phyloP scores from a whole-genome alignment of 2,329 filamentous ascomycete species.

The Fusarium xylarioides region DNA sequence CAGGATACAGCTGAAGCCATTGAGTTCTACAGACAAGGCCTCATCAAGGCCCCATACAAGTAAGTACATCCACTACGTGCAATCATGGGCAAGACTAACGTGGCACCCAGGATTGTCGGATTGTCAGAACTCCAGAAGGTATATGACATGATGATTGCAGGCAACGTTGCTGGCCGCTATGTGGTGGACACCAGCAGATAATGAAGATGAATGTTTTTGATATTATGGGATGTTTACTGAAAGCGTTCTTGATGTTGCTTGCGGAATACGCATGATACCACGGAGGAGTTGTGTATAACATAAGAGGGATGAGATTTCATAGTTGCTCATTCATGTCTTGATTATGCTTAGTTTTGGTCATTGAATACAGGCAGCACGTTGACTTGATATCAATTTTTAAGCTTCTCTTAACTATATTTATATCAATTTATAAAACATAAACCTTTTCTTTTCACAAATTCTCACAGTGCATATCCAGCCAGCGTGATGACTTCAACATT shows the following conservation, averaged over 20 bases:
- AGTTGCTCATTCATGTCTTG: background rate
- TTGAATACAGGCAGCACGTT: background rate
- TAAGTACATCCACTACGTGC: background rate
- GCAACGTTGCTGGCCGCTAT: constrained; percentile 75
- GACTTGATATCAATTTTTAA: no score
- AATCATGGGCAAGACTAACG: background rate
- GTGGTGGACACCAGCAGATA: constrained; percentile 76
- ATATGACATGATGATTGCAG: constrained; percentile 74
- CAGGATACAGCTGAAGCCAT: constrained; percentile 85
- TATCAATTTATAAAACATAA: no score
- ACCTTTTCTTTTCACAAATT: no score
- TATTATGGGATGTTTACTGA: background rate
- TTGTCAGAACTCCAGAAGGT: constrained; percentile 79
- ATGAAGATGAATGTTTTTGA: background rate
- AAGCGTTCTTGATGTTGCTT: background rate
- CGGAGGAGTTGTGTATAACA: background rate
- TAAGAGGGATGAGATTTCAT: background rate
- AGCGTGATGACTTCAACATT: rapidly evolving
- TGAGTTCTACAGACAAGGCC: constrained; percentile 82
- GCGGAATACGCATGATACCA: background rate
- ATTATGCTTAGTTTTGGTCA: background rate
- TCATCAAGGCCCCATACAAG: constrained; percentile 87
- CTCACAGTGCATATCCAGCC: background rate
- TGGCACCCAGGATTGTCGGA: constrained; percentile 63
- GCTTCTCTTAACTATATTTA: background rate